Conservation (phyloP, 1,284 basidiomycete genomes). For the Cutaneotrichosporon sp. region DNA sequence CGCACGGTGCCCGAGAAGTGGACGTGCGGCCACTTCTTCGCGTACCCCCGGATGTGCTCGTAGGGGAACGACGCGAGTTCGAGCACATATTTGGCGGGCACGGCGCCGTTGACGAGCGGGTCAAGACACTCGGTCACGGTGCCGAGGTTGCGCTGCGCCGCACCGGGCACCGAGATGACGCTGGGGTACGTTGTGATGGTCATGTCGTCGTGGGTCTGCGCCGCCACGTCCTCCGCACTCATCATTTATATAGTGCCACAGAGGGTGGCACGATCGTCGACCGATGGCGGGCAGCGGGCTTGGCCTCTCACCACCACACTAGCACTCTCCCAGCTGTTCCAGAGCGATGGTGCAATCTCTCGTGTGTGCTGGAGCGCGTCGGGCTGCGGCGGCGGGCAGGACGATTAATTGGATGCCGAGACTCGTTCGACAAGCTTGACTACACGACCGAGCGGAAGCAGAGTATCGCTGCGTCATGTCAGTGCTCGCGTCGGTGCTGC, state of each 20-base stretch:
- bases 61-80: conserved; percentile 41
- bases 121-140: conserved; percentile 33
- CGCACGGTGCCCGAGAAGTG: conserved; percentile 37
- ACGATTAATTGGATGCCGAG: background rate
- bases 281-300: no score
- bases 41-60: conserved; percentile 36
- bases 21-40: conserved; percentile 26
- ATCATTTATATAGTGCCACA: conserved; percentile 2
- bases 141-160: conserved; percentile 33
- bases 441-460: no score
- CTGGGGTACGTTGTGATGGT: background rate
- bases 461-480: no score
- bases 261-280: no score
- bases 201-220: background rate
- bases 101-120: conserved; percentile 20
- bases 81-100: conserved; percentile 23
- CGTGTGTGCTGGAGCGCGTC: conserved; percentile 9
- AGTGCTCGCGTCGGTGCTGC: background rate
- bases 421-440: no score
- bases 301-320: no score
- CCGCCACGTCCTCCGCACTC: background rate
- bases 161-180: conserved; percentile 19
- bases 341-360: background rate
- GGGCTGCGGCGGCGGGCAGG: background rate
- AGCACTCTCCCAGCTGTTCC: no score